Base-by-base conservation (phyloP, 1,139 yeast species). In the Entelexis sorbosivorans region DNA sequence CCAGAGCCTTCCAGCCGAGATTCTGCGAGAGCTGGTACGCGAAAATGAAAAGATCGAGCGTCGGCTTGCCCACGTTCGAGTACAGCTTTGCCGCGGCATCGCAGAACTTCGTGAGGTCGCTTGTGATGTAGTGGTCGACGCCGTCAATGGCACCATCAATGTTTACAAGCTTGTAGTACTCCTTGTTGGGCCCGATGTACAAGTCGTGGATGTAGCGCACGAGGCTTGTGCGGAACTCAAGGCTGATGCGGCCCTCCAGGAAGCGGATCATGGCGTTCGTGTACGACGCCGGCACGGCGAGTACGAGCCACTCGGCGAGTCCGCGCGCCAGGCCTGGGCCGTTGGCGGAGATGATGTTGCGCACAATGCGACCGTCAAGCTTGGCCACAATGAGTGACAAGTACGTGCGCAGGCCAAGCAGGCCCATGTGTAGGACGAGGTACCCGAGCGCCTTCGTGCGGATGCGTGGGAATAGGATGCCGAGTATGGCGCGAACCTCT, bases 251-350 rank as follows among this genome's bases (percentile, higher is more conserved):
- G 61, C 82, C 77, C 53, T 89, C 87, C 61, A 89, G 70, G 63
- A 78, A 86, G 63, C 83, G 85, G 63, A 89, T 89, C 55, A 93
- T 89, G 47, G 95, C 84, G 66, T 89, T 89, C 22, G 96, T 85
- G 65, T 87, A 89, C 2, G 94, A 82, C 0, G 96, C 95, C 1
- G 96, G 97, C 58, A 88, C 80, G 0, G 96, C 96, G 64, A 89
- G 79, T 57, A 85, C 69, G 55, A 89, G 75, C 96, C 96, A 89
- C 66, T 84, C 83, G 13, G 79, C 75, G 65, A 89, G 72, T 63
- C 89, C 96, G 57, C 86, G 73, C 42, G 81, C 65, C 61, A 89
- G 88, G 55, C 82, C 82, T 58, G 72, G 76, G 8, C 91, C 88
- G 60, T 83, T 79, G 16, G 88, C 89, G 33, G 89, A 83, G 61